Evolutionary conservation across 371 early-diverging fungal genomes (phyloP).

Genomic region (Mucor racemosus): DNA sequence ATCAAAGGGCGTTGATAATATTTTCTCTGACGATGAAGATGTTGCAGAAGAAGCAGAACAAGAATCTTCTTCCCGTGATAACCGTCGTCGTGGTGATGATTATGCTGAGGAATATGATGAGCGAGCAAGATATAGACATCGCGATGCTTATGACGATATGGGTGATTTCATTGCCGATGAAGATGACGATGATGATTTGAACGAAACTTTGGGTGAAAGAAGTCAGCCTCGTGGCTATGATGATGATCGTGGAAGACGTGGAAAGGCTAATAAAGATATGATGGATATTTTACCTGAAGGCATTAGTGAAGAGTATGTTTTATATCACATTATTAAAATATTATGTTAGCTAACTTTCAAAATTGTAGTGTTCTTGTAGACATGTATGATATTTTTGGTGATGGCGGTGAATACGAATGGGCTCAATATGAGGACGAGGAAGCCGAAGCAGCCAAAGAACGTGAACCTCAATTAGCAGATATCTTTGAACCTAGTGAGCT

Average conservation of each 20-base stretch:
- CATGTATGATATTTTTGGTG: constrained; percentile 90
- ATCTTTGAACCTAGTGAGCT: constrained; percentile 94
- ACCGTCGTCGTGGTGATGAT: constrained; percentile 45
- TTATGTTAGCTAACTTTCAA: neutral
- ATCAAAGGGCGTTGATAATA: constrained; percentile 48
- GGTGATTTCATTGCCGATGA: constrained; percentile 78
- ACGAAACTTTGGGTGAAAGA: constrained; percentile 67
- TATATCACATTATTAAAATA: neutral
- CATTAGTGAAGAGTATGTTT: constrained; percentile 47
- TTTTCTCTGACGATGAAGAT: constrained; percentile 64
- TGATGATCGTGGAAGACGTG: constrained; percentile 39
- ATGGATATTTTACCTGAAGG: constrained; percentile 51
- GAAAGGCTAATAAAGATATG: constrained; percentile 44
- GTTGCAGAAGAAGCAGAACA: constrained; percentile 40
- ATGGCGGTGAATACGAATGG: constrained; percentile 88
- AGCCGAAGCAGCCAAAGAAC: constrained; percentile 25
- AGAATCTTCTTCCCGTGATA: constrained; percentile 19
- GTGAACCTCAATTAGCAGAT: constrained; percentile 69
- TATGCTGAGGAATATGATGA: constrained; percentile 50
- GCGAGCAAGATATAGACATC: constrained; percentile 45
- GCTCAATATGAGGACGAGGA: constrained; percentile 66
- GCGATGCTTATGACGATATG: constrained; percentile 62
- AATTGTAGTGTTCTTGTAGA: constrained; percentile 74
- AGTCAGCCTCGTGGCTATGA: constrained; percentile 44
- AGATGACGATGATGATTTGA: constrained; percentile 59